phyloP scores from a whole-genome alignment of 257 asterid genomes.

The Gentiana dahurica region DNA sequence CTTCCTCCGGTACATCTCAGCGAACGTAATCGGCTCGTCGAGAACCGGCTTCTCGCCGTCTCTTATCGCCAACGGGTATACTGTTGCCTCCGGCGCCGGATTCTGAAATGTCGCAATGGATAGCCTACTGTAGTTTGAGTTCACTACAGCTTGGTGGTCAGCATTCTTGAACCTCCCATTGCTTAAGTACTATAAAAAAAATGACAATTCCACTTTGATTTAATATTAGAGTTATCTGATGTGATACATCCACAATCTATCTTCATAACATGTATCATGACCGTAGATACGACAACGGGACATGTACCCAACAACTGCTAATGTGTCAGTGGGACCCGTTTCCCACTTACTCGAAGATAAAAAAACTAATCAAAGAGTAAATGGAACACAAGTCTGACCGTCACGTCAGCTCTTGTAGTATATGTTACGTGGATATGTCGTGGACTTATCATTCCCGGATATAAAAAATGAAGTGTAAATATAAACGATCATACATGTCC shows the following conservation, averaged over 20 bases:
- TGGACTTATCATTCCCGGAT: background rate
- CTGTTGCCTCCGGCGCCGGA: conserved; percentile 61
- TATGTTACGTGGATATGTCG: too few species aligned
- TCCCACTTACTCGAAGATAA: too few species aligned
- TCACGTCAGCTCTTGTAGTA: too few species aligned
- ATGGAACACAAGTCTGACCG: background rate
- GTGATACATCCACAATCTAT: too few species aligned
- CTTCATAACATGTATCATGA: too few species aligned
- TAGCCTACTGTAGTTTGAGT: conserved; percentile 54
- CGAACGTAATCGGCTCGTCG: conserved; percentile 46
- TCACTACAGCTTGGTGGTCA: conserved; percentile 87
- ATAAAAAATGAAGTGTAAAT: conserved; percentile 6
- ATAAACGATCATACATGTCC: conserved; percentile 43
- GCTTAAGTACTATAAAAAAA: conserved; percentile 47
- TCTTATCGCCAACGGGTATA: conserved; percentile 48
- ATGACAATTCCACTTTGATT: background rate
- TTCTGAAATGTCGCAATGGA: conserved; percentile 84
- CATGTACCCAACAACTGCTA: too few species aligned
- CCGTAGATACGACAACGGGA: too few species aligned
- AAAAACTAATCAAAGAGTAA: background rate
- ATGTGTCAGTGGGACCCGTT: too few species aligned
- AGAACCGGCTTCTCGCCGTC: conserved; percentile 50
- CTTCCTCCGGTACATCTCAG: conserved; percentile 75
- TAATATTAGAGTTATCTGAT: too few species aligned
- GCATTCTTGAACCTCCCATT: conserved; percentile 96